Evolutionary conservation across 768 basidiomycete genomes (phyloP), one percentile per base, ranked within the genome.

Genomic region (Tricholoma saponaceum): DNA sequence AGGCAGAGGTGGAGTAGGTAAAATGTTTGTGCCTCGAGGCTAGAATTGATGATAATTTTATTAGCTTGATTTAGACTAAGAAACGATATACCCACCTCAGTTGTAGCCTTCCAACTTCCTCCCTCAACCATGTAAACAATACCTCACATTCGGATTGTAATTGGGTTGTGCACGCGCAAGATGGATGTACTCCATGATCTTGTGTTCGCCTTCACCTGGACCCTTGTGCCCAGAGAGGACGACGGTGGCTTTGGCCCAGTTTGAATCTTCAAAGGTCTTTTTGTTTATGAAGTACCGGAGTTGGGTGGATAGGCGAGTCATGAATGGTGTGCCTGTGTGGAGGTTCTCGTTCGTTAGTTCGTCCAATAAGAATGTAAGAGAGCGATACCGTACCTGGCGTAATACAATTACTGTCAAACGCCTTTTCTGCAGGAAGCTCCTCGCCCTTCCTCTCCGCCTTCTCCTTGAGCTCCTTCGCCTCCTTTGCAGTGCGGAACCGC

Each of bases 161-260:
- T 92, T 89, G 7, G 90, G 92, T 70, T 98, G 97, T 28, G 97
- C 95, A 64, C 95, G 90, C 53, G 90, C 87, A 59, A 94, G 75
- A 37, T 97, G 89, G 69, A 99, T 98, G 73, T 95, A 99, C 71
- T 98, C 97, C 91, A 98, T 98, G 64, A 99, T 95, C 80, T 99
- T 99, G 83, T 99, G 97, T 70, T 99, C 97, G 58, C 97, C 97
- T 73, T 99, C 97, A 63, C 97, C 97, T 0, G 97, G 97, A 3
- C 97, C 95, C 65, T 99, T 95, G 71, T 98, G 95, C 10, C 97
- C 97, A 25, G 93, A 96, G 35, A 99, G 79, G 37, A 99, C 91
- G 20, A 98, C 94, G 67, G 94, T 80, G 41, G 98, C 85, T 55
- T 88, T 83, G 58, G 92, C 79, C 97, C 97, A 99, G 70, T 95